Base-by-base conservation (phyloP, 768 basidiomycete species). In the Psilocybe sp. region DNA sequence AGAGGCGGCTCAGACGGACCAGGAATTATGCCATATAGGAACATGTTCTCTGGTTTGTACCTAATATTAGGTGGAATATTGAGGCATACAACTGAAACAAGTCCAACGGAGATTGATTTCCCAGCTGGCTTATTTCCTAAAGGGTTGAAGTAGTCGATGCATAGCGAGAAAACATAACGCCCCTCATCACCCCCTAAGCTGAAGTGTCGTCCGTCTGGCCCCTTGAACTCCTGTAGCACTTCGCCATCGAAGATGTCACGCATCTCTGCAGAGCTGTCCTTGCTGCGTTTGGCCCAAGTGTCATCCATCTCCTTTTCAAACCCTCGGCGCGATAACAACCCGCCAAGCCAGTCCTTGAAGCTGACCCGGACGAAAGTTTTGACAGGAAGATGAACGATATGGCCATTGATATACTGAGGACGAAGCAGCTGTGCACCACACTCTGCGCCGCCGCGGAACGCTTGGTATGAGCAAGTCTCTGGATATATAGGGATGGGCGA, bases 401-500 rank as follows among this genome's bases (percentile, higher is more conserved):
- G 13, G 13, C 44, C 44, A 36, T 20, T 34, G 6, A 47, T 33
- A 12, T 40, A 16, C 9, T 40, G 39, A 16, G 46, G 46, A 11
- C 42, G 33, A 16, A 47, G 28, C 5, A 52, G 40, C 6, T 32
- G 31, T 18, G 31, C 20, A 28, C 36, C 28, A 19, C 51, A 52
- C 18, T 15, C 18, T 11, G 31, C 39, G 2, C 51, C 46, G 1
- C 23, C 33, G n/a, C 9, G 6, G 44, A 43, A 52, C 11, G n/a
- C 15, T 10, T 41, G 46, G 35, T 47, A 39, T 5, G 40, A 44
- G 32, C 51, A 52, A 34, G 18, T 16, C 7, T n/a, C 14, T 11
- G 40, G 46, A 41, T 52, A 52, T 6, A 28, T 43, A 1, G 51
- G 51, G 33, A 52, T 47, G 4, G 51, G 51, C 7, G 46, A 52